Conservation (phyloP, 2,329 filamentous ascomycete genomes). For the Harringtonia aguacate region DNA sequence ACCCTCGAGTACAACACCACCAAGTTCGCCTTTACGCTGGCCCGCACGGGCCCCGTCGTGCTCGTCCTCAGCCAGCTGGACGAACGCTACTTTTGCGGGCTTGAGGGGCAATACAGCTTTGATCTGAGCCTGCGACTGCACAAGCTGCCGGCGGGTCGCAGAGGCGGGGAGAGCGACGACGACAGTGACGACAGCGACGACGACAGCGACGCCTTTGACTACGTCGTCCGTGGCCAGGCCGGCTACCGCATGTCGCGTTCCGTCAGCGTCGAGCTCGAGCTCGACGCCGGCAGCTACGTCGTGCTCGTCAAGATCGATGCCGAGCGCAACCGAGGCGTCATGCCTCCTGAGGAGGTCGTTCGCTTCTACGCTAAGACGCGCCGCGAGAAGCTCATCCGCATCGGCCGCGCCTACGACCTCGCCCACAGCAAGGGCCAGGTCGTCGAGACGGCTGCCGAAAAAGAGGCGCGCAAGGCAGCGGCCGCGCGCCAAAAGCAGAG, state of each 20-base stretch:
- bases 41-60: slow-evolving; percentile 45
- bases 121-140: slow-evolving; percentile 30
- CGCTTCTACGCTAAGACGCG: slow-evolving; percentile 36
- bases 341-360: slow-evolving; percentile 46
- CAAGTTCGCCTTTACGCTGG: slow-evolving; percentile 48
- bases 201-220: slow-evolving; percentile 32
- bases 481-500: slow-evolving; percentile 33
- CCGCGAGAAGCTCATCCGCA: slow-evolving; percentile 48
- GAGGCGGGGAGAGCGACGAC: slow-evolving; percentile 22
- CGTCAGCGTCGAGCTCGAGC: slow-evolving; percentile 47
- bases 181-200: not conserved
- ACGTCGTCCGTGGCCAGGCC: slow-evolving; percentile 47
- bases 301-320: slow-evolving; percentile 46
- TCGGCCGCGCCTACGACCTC: slow-evolving; percentile 48
- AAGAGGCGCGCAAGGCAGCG: slow-evolving; percentile 34
- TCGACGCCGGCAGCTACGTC: slow-evolving; percentile 45
- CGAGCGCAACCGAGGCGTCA: slow-evolving; percentile 28
- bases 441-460: slow-evolving; percentile 35
- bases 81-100: slow-evolving; percentile 48
- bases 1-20: slow-evolving; percentile 48
- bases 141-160: slow-evolving; percentile 24
- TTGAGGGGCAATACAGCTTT: slow-evolving; percentile 46
- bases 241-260: slow-evolving; percentile 49
- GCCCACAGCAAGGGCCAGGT: slow-evolving; percentile 49
- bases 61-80: slow-evolving; percentile 53